Conservation (phyloP, 345 rosid species). For the Arabidopsis suecica region DNA sequence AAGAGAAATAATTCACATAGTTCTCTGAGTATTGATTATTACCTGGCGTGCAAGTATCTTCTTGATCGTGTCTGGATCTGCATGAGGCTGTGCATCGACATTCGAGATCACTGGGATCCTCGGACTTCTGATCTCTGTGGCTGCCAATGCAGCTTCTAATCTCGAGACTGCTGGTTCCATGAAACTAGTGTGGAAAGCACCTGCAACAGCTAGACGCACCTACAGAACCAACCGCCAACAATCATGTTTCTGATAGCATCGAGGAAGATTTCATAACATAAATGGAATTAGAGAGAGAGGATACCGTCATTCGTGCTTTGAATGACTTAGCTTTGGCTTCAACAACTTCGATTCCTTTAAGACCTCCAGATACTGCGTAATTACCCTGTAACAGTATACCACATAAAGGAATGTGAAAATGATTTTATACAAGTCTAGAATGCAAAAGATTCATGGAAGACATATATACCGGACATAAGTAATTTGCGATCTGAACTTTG, state of each 20-base stretch:
- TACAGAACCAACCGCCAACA: slow-evolving; percentile 34
- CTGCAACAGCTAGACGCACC: slow-evolving; percentile 97
- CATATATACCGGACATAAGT: slow-evolving; percentile 68
- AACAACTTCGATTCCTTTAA: slow-evolving; percentile 87
- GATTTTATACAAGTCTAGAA: slow-evolving; percentile 5
- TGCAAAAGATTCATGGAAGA: slow-evolving; percentile 33
- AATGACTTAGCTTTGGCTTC: slow-evolving; percentile 95
- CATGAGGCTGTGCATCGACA: slow-evolving; percentile 93
- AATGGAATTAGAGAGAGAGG: background rate
- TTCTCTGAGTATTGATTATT: slow-evolving; percentile 17
- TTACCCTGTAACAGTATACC: slow-evolving; percentile 66
- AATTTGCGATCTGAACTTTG: slow-evolving; percentile 95
- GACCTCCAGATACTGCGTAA: slow-evolving; percentile 96
- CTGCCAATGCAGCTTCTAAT: slow-evolving; percentile 86
- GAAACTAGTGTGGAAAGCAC: slow-evolving; percentile 95
- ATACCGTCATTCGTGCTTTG: slow-evolving; percentile 95
- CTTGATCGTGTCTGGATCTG: slow-evolving; percentile 89
- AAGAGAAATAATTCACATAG: background rate
- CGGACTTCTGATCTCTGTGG: slow-evolving; percentile 73
- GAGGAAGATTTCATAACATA: background rate
- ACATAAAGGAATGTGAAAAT: background rate
- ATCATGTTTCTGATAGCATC: slow-evolving; percentile 14
- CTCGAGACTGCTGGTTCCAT: slow-evolving; percentile 99
- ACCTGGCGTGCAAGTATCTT: slow-evolving; percentile 90
- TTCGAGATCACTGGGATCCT: slow-evolving; percentile 96